A percentile compares a stretch with the other conserved stretches of the same genome.
These are phyloP conservation scores for Herpotrichia juniperi DNA, from an alignment of 2,329 filamentous ascomycete genomes.

Conservation along the genomic window DNA sequence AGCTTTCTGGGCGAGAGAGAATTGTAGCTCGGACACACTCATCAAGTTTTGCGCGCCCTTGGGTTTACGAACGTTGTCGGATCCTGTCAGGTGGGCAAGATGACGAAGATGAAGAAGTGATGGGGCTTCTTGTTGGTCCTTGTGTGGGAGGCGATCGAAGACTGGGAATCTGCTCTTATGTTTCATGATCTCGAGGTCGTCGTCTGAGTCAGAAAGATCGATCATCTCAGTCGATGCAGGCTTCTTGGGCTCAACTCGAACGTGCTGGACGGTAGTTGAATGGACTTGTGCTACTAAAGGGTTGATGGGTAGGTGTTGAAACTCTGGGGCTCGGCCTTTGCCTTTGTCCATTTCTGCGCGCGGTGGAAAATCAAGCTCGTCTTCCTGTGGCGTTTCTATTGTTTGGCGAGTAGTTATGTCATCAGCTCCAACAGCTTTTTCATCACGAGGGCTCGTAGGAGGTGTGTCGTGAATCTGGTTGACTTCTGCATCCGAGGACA, in stretches of 20 bases:
- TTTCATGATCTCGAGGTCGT: constrained; percentile 69
- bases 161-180: constrained; percentile 52
- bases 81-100: constrained; percentile 71
- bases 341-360: constrained; percentile 58
- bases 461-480: constrained; percentile 46
- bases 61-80: constrained; percentile 59
- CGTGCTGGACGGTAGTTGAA: constrained; percentile 19
- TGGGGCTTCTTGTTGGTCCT: constrained; percentile 66
- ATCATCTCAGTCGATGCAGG: constrained; percentile 23
- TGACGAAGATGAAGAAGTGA: constrained; percentile 73
- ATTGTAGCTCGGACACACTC: constrained; percentile 72
- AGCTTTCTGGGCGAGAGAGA: constrained; percentile 71
- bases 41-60: constrained; percentile 60
- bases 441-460: constrained; percentile 51
- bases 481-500: constrained; percentile 68
- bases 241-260: constrained; percentile 12
- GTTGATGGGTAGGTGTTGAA: constrained; percentile 39
- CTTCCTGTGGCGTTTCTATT: constrained; percentile 1
- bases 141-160: constrained; percentile 72
- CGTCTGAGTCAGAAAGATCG: constrained; percentile 59
- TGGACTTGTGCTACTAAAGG: constrained; percentile 22
- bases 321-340: constrained; percentile 63
- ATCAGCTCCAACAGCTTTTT: constrained; percentile 13
- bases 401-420: constrained; percentile 7
- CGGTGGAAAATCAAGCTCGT: constrained; percentile 3